These are phyloP conservation scores for Orobanche coerulescens DNA, from an alignment of 257 asterid species.

Conservation along the genomic window DNA sequence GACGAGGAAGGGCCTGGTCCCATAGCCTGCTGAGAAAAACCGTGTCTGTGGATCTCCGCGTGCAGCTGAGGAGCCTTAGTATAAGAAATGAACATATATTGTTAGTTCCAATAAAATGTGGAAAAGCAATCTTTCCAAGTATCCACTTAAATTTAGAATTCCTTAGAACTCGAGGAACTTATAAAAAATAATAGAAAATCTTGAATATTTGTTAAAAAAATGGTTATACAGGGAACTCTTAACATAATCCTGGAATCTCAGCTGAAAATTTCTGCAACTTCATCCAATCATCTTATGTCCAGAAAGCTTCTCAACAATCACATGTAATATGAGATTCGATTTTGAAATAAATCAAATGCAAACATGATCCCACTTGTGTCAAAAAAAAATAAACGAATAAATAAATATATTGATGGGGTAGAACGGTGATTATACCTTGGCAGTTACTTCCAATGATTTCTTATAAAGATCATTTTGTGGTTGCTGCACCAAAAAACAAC, in stretches of 20 bases:
- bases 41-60: constrained; percentile 74
- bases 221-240: too few species aligned
- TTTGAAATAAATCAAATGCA: background rate
- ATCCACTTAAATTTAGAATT: too few species aligned
- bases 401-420: background rate
- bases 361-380: background rate
- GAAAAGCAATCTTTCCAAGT: too few species aligned
- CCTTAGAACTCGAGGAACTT: too few species aligned
- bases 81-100: constrained; percentile 13
- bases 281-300: background rate
- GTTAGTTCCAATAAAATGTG: background rate
- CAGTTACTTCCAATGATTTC: constrained; percentile 68
- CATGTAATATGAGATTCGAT: constrained; percentile 7
- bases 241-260: background rate
- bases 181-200: too few species aligned
- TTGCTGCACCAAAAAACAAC: constrained; percentile 42
- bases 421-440: constrained; percentile 46
- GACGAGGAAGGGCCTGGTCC: constrained; percentile 70
- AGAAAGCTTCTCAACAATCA: background rate
- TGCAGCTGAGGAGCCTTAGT: constrained; percentile 81
- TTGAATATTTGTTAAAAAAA: too few species aligned
- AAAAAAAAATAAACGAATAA: background rate
- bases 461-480: constrained; percentile 70
- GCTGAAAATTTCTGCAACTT: background rate
- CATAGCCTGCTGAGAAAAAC: constrained; percentile 65